Base-by-base conservation (phyloP, 345 rosid genomes). In the Eucalyptus erythrocorys region DNA sequence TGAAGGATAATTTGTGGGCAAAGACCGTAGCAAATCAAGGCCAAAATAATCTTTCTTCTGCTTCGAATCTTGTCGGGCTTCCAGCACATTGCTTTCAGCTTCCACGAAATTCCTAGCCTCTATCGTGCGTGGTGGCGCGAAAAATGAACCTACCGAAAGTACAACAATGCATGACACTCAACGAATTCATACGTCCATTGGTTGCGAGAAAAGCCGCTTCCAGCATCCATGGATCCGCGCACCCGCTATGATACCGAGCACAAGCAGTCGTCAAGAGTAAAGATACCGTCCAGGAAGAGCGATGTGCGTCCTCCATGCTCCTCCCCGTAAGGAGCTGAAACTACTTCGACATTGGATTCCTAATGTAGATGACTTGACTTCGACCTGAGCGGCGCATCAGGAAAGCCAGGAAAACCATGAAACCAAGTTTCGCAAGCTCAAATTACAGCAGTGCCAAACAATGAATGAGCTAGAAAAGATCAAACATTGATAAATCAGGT, bases 201-300 rank as follows among this genome's bases (percentile, higher is more conserved):
- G 92, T 51, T 90, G 91, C 85, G 88, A 86, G 92, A 24, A 92
- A 93, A 89, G 61, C 92, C 93, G 10, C 88, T 92, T 91, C 96
- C 91, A 87, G 92, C 94, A 90, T 90, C 93, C 94, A 86, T 89
- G 86, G 90, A 93, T 91, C 92, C 47, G 13, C 24, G 47, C 30
- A 10, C 8, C 82, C 15, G 82, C 27, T 11, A 21, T 11, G 47
- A 40, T 21, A 40, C 82, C 82, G 27, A 21, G 82, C 82, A 76
- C 15, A 22, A 76, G 15, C 82, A 21, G 27, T 21, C 82, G 4
- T 40, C 47, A 76, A 76, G 27, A 40, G 7, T 40, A 37, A 37
- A 76, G 30, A 10, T 76, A 37, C 27, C 27, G 15, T 10, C 8
- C 24, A 76, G 82, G 82, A 76, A 76, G 27, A 76, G 82, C 82